phyloP scores from a whole-genome alignment of 345 rosid species.

The Capsella bursapastoris region DNA sequence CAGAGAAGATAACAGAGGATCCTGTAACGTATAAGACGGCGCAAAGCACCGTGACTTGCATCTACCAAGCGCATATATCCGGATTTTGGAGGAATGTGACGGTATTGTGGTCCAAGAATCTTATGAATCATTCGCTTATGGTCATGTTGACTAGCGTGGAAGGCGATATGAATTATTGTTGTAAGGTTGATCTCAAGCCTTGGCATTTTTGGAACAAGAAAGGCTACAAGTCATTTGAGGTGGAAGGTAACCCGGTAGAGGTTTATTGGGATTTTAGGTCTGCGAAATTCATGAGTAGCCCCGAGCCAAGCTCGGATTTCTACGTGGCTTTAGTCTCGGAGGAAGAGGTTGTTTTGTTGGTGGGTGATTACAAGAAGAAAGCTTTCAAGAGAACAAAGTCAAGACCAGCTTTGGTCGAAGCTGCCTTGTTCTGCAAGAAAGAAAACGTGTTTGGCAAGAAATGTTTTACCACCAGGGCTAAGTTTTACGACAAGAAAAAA shows the following conservation, averaged over 20 bases:
- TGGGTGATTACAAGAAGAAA: slow-evolving; percentile 89
- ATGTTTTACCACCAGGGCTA: slow-evolving; percentile 70
- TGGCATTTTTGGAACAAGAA: slow-evolving; percentile 92
- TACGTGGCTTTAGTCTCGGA: slow-evolving; percentile 84
- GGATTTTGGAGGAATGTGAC: slow-evolving; percentile 69
- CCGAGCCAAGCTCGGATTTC: slow-evolving; percentile 77
- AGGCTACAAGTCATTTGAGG: slow-evolving; percentile 67
- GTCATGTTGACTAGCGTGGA: slow-evolving; percentile 64
- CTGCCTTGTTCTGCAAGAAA: slow-evolving; percentile 70
- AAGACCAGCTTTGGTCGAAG: slow-evolving; percentile 69
- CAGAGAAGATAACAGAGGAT: slow-evolving; percentile 66
- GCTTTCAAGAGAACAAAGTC: slow-evolving; percentile 87
- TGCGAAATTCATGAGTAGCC: slow-evolving; percentile 78
- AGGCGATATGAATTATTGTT: slow-evolving; percentile 54
- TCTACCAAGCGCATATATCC: slow-evolving; percentile 65
- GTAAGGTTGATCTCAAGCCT: slow-evolving; percentile 83
- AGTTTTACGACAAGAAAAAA: slow-evolving; percentile 61
- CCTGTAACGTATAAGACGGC: slow-evolving; percentile 57
- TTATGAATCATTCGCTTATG: slow-evolving; percentile 68
- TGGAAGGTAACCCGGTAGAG: slow-evolving; percentile 65
- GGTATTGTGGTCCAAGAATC: slow-evolving; percentile 72
- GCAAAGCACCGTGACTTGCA: slow-evolving; percentile 75
- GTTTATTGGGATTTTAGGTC: slow-evolving; percentile 82
- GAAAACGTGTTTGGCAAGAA: slow-evolving; percentile 89
- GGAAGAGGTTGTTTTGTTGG: slow-evolving; percentile 71